Percentiles rank a stretch among this genome's conserved stretches.
phyloP scores from a whole-genome alignment of 2,329 filamentous ascomycete genomes.

The Penicillium sp. region DNA sequence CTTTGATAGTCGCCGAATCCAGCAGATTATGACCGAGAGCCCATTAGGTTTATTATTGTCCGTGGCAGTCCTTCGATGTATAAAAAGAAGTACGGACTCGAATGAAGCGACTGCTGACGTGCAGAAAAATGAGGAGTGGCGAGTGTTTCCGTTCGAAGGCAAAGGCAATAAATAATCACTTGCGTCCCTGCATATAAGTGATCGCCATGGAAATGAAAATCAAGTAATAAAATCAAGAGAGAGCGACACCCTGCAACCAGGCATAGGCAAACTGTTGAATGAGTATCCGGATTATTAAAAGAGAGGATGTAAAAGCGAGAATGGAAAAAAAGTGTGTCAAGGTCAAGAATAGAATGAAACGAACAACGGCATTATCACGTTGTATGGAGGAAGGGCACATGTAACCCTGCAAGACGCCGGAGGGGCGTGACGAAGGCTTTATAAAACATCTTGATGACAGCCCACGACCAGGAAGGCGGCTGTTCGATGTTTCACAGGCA shows the following conservation, averaged over 20 bases:
- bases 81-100: neutral
- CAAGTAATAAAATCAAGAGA: neutral
- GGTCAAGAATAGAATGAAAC: neutral
- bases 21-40: neutral
- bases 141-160: neutral
- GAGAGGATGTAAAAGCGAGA: neutral
- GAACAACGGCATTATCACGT: neutral
- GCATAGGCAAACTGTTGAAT: neutral
- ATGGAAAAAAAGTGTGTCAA: neutral
- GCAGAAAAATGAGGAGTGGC: neutral
- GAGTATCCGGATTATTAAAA: neutral
- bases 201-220: neutral
- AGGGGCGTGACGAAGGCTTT: neutral
- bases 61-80: neutral
- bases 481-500: neutral
- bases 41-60: neutral
- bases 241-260: slow-evolving; percentile 4
- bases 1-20: neutral
- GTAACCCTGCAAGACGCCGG: neutral
- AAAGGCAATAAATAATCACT: neutral
- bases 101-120: neutral
- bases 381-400: neutral
- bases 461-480: neutral
- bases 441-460: neutral
- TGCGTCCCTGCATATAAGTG: neutral